Evolutionary conservation across 805 yeast species (phyloP), one percentile per base, ranked within the genome.

Genomic region (Candida chauliodis): DNA sequence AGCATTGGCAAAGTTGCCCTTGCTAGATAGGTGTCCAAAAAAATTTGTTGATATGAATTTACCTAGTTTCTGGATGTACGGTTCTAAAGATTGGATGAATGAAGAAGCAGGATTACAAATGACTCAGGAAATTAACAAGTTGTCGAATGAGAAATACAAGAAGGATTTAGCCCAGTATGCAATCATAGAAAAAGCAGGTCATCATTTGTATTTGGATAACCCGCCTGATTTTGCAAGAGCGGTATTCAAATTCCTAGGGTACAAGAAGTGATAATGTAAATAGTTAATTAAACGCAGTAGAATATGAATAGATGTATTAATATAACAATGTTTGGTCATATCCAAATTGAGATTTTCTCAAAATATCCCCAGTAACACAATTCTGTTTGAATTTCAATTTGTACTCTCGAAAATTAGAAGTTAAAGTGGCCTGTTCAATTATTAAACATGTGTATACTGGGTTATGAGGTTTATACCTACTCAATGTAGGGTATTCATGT

Each of bases 71-170:
- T 78, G 84, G 81, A 44, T 79, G 17, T 81, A 81, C 49, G 88
- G 88, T 8, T 85, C 79, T 42, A 61, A 58, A 26, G 88, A 81
- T 54, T 81, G 88, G 88, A 81, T 81, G 87, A 75, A 76, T 43
- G 74, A 68, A 37, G 69, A 66, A 32, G 84, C 81, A 9, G 88
- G 88, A 2, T 53, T 62, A 27, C 61, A 69, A 26, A 62, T 56
- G 37, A 69, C 64, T 11, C 52, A 61, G 9, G 62, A 58, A 34
- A 56, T 58, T 26, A 58, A 58, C 41, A 26, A 48, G n/a, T 43
- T 59, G 22, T 44, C 62, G 0, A 45, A 58, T 19, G 44, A 52
- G 58, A 56, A 32, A 56, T 68, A 34, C 57, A 58, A 42, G 22
- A 48, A 38, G 24, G 41, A 51, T 7, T 43, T 56, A 22, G 67